Base-by-base conservation (phyloP, 495 filamentous ascomycete species). In the Bacidia gigantensis region DNA sequence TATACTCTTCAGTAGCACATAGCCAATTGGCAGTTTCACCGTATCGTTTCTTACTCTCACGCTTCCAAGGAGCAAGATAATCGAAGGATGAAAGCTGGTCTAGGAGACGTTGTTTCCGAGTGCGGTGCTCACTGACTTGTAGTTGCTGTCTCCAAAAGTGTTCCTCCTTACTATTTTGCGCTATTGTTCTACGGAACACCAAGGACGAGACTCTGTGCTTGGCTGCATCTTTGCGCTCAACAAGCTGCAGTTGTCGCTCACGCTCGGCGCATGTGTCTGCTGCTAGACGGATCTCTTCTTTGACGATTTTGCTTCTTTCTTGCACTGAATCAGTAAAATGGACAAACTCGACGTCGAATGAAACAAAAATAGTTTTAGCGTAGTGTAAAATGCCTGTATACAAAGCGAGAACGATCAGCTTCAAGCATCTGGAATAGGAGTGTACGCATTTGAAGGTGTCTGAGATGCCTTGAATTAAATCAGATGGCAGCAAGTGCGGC, bases 271-370 rank as follows among this genome's bases (percentile, higher is more conserved):
- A 56, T 44, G 61, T 32, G 10, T 61, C 46, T 9, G 56, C 60
- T 0, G 63, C 63, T 17, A 65, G 56, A 1, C 21, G 47, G 3
- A 64, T 47, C 45, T 65, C 58, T n/a, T 43, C 32, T 1, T 58
- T 20, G 23, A 63, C 51, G 5, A 57, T 18, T 24, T 58, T 26
- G 17, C 25, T 56, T 23, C 43, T 38, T 35, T 21, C 14, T 17
- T 53, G 29, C 3, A 63, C 39, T 5, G 23, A 14, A 24, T 40
- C 42, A 7, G 47, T 3, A 20, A 53, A 58, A 1, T 23, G 26
- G 10, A 51, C 55, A 32, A 65, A 65, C 29, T 65, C 62, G 2
- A 49, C 14, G 11, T 61, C 58, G 29, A 61, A 61, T 0, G 57
- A 45, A 3, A 54, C 24, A 29, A 55, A 29, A 10, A 59, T 10